Percentiles rank a stretch among this genome's conserved stretches.
phyloP scores from a whole-genome alignment of 208 protist genomes.

The Acanthamoeba polyphaga region DNA sequence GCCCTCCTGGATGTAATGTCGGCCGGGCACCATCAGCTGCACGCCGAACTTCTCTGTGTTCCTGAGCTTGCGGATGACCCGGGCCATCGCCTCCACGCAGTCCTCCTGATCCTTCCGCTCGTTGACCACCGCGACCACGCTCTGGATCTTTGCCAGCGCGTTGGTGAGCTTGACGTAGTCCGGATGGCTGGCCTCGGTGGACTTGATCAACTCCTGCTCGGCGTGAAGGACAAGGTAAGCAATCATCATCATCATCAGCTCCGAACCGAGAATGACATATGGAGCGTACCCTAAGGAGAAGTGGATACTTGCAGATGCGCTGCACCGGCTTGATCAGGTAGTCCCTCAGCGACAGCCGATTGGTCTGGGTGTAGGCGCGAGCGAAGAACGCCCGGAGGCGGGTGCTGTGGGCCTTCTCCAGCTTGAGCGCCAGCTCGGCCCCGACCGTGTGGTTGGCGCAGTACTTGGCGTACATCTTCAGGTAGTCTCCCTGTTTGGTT shows the following conservation, averaged over 20 bases:
- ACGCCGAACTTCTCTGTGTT: neutral
- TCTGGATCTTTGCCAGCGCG: conserved; percentile 44
- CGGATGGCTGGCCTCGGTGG: neutral
- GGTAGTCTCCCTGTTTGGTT: conserved; percentile 27
- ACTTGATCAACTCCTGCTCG: neutral
- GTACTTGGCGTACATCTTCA: conserved; percentile 67
- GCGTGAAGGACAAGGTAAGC: neutral
- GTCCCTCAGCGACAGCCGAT: conserved; percentile 26
- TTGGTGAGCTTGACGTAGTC: neutral
- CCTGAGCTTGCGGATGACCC: neutral
- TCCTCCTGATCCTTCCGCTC: neutral
- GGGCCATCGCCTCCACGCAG: neutral
- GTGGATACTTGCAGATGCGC: conserved; percentile 7
- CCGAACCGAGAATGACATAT: neutral
- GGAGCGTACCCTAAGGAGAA: neutral
- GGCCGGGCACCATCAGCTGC: neutral
- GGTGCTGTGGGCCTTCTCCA: conserved; percentile 46
- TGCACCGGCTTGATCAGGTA: conserved; percentile 60
- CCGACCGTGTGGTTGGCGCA: conserved; percentile 17
- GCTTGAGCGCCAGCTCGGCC: neutral
- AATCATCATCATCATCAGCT: conserved; percentile 46
- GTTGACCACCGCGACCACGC: conserved; percentile 1
- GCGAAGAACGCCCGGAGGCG: neutral
- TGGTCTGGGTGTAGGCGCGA: neutral
- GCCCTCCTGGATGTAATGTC: neutral